Conservation (phyloP, 495 filamentous ascomycete species). For the Chaetomium tenue region DNA sequence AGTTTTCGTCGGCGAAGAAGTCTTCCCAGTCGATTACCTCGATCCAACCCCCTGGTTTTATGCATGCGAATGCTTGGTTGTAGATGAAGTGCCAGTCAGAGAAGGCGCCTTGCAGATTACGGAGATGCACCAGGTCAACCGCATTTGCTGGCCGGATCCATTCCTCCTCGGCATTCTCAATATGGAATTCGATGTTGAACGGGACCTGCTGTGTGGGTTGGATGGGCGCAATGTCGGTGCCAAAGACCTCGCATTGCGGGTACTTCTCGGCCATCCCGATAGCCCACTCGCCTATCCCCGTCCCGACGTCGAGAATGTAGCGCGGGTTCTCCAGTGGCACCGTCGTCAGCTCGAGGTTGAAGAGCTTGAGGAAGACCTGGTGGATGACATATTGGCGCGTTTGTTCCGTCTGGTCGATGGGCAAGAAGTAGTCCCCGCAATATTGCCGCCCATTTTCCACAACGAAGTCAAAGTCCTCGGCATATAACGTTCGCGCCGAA, state of each 20-base stretch:
- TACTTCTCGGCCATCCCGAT: conserved; percentile 65
- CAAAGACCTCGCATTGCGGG: conserved; percentile 62
- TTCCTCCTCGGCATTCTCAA: conserved; percentile 63
- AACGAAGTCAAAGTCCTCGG: conserved; percentile 54
- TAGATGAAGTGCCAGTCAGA: conserved; percentile 62
- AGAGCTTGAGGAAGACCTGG: conserved; percentile 60
- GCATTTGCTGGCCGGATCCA: conserved; percentile 55
- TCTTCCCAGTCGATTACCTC: conserved; percentile 60
- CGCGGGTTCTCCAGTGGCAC: conserved; percentile 54
- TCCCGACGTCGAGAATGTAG: conserved; percentile 67
- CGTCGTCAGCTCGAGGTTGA: conserved; percentile 59
- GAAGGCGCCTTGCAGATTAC: conserved; percentile 63
- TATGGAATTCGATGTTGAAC: conserved; percentile 67
- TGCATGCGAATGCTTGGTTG: conserved; percentile 55
- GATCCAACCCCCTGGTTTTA: conserved; percentile 64
- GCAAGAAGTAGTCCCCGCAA: conserved; percentile 69
- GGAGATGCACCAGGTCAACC: conserved; percentile 67
- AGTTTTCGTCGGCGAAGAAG: conserved; percentile 36
- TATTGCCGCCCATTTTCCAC: conserved; percentile 68
- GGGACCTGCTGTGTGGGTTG: conserved; percentile 54
- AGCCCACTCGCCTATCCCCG: conserved; percentile 72
- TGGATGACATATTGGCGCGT: conserved; percentile 66
- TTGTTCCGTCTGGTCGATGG: conserved; percentile 72
- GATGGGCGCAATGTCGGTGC: conserved; percentile 65
- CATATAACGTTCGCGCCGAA: conserved; percentile 59